Evolutionary conservation across 352 stramenopile species (phyloP), one percentile per base, ranked within the genome.

Genomic region (Paralagenidium karlingii): DNA sequence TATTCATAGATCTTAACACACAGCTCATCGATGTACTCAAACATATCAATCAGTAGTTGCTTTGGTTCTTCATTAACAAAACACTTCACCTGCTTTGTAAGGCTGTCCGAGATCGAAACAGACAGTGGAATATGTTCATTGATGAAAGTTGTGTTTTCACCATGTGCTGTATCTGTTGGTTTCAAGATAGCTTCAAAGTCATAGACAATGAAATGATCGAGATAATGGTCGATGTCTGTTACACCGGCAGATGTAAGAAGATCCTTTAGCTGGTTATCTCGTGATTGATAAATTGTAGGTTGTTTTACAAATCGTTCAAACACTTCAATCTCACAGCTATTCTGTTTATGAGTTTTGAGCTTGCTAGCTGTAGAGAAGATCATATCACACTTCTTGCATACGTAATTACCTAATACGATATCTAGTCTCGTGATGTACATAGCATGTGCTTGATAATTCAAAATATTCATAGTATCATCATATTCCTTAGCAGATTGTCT

Each of bases 161-260:
- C 31, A 34, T 29, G 41, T n/a, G 24, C 22, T 11, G 34, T 27
- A 36, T 29, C 39, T 6, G 33, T 45, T 15, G 29, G 18, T 25
- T 27, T 42, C 3, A 42, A 15, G n/a, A n/a, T 33, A 13, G 28
- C 16, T 13, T 33, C 28, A 15, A 43, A 32, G 12, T 27, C 24
- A 27, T 52, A 40, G 8, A 44, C 18, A 12, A 43, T 40, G 13
- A 53, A 52, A 27, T 47, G 39, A 34, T 51, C 38, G 12, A 47
- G 40, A 25, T 53, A 54, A 30, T 58, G 39, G 24, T 60, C 39
- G 20, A 50, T 16, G 11, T 39, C 19, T 28, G 47, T 51, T 8
- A 50, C 40, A 13, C 37, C 37, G 19, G 48, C 51, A 21, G 47
- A 50, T 5, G 4, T n/a, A 20, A 43, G 34, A 22, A 55, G 15